Evolutionary conservation across 345 rosid species (phyloP).

Genomic region (Gossypium ekmanianum): DNA sequence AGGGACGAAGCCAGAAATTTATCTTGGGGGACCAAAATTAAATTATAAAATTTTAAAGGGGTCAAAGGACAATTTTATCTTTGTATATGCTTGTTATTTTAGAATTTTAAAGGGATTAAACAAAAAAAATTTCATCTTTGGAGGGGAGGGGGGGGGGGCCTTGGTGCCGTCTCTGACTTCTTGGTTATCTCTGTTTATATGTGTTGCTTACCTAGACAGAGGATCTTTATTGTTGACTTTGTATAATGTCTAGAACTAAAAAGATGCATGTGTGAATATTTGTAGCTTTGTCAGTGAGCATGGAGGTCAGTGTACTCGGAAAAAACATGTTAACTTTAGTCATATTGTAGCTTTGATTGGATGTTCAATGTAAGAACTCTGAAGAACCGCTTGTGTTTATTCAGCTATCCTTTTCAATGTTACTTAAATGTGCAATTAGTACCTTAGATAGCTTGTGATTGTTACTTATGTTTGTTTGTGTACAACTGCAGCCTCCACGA

Average conservation of each 20-base stretch:
- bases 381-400: neutral
- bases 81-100: no score
- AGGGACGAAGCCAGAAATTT: no score
- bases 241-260: neutral
- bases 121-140: no score
- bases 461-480: conserved; percentile 8
- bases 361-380: neutral
- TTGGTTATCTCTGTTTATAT: neutral
- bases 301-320: neutral
- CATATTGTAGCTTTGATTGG: conserved; percentile 1
- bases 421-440: neutral
- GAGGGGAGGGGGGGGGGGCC: no score
- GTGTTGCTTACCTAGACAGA: neutral
- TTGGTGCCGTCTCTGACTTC: neutral
- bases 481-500: conserved; percentile 78
- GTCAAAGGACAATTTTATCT: no score
- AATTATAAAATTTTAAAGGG: no score
- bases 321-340: no score
- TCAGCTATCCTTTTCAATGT: neutral
- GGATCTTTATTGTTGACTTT: conserved; percentile 3
- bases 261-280: neutral
- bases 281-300: neutral
- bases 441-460: neutral
- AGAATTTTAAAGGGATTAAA: no score
- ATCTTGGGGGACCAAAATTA: no score